Conservation (phyloP, 164 flowering plant genomes). For the Sextonia rubra region DNA sequence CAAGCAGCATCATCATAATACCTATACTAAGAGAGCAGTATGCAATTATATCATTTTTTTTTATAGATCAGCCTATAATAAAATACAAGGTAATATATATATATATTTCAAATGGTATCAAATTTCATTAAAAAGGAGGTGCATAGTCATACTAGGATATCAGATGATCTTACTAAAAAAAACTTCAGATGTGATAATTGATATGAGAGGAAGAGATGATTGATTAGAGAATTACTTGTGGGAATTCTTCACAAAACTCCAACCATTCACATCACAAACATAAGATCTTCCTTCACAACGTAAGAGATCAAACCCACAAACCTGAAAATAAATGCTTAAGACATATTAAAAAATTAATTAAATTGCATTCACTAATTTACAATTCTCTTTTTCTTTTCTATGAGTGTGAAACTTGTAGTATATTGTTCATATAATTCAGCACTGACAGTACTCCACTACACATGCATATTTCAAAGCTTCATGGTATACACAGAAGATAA, state of each 20-base stretch:
- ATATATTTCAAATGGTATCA: no score
- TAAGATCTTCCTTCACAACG: slow-evolving; percentile 96
- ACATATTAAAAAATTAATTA: no score
- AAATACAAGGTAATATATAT: neutral
- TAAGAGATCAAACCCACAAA: slow-evolving; percentile 98
- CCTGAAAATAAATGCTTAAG: slow-evolving; percentile 38
- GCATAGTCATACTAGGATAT: neutral
- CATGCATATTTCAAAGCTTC: no score
- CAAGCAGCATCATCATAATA: slow-evolving; percentile 99
- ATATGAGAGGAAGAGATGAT: no score
- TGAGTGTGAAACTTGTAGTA: no score
- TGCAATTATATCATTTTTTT: neutral
- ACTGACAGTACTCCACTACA: no score
- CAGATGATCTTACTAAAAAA: neutral
- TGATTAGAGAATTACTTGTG: slow-evolving; percentile 58
- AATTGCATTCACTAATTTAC: neutral
- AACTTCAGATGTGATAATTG: neutral
- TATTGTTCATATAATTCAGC: no score
- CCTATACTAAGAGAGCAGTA: slow-evolving; percentile 31
- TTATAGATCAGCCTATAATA: neutral
- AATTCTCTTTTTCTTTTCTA: no score
- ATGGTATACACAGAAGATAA: no score
- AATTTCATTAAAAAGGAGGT: neutral
- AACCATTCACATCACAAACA: slow-evolving; percentile 99
- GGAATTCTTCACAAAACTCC: slow-evolving; percentile 99